phyloP scores from a whole-genome alignment of 2,329 filamentous ascomycete species.

The Lachnellula willkommii region DNA sequence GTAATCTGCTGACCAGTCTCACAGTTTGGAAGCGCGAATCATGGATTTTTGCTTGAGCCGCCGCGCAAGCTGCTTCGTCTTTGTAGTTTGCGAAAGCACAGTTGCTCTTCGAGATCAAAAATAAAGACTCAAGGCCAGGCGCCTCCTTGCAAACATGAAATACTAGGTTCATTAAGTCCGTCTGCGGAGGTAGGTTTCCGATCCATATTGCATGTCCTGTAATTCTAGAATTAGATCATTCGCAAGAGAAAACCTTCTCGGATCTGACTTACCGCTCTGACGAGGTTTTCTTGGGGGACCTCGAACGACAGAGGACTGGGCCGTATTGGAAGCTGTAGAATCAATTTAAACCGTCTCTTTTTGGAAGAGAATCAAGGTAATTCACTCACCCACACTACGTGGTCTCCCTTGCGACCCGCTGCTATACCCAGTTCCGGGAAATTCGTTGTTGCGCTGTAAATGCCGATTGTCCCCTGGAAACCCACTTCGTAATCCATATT shows the following conservation, averaged over 20 bases:
- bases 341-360: not conserved
- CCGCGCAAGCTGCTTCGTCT: slow-evolving; percentile 67
- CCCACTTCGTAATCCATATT: slow-evolving; percentile 16
- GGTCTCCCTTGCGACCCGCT: slow-evolving; percentile 10
- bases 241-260: slow-evolving; percentile 1
- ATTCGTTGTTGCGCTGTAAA: slow-evolving; percentile 12
- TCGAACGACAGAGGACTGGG: slow-evolving; percentile 41
- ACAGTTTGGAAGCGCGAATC: slow-evolving; percentile 86
- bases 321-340: slow-evolving; percentile 29
- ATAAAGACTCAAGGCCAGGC: slow-evolving; percentile 76
- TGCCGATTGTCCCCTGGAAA: slow-evolving; percentile 21
- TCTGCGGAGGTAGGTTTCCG: slow-evolving; percentile 82
- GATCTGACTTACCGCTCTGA: slow-evolving; percentile 50
- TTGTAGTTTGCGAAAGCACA: slow-evolving; percentile 96
- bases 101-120: slow-evolving; percentile 94
- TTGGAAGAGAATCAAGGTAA: not conserved
- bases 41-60: slow-evolving; percentile 78
- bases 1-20: slow-evolving; percentile 76
- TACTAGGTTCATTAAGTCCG: slow-evolving; percentile 77
- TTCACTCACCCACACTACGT: slow-evolving; percentile 27
- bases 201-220: slow-evolving; percentile 91
- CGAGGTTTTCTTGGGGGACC: slow-evolving; percentile 53
- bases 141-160: slow-evolving; percentile 79
- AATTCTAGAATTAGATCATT: slow-evolving; percentile 39
- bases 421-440: slow-evolving; percentile 6